phyloP scores from a whole-genome alignment of 169 alveolate genomes.

The Plasmodium inui region DNA sequence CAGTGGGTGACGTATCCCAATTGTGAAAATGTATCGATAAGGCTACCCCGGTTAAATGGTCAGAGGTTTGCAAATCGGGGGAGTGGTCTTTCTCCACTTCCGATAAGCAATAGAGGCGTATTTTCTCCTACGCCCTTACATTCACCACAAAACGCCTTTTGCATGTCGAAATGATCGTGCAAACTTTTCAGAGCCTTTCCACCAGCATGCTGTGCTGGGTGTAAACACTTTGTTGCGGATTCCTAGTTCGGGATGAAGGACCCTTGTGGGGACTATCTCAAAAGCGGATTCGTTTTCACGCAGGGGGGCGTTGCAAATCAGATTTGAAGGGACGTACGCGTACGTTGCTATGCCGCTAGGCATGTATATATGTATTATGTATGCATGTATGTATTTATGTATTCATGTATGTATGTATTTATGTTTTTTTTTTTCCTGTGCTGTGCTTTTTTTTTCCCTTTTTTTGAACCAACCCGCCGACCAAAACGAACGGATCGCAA shows the following conservation, averaged over 20 bases:
- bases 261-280: not conserved
- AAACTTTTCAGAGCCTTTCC: not conserved
- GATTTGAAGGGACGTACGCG: not conserved
- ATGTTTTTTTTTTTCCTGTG: not conserved
- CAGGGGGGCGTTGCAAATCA: not conserved
- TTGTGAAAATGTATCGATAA: not conserved
- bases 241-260: not conserved
- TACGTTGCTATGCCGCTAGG: not conserved
- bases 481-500: not conserved
- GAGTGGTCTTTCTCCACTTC: not conserved
- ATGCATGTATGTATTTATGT: not conserved
- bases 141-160: not conserved
- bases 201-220: not conserved
- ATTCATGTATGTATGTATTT: not conserved
- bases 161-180: not conserved
- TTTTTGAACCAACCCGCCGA: not conserved
- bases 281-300: not conserved
- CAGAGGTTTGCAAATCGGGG: not conserved
- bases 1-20: not conserved
- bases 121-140: not conserved
- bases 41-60: not conserved
- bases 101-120: not conserved
- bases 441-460: not conserved
- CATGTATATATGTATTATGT: not conserved
- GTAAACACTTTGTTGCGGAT: not conserved